Evolutionary conservation across 805 yeast species (phyloP), one percentile per base, ranked within the genome.

Genomic region (Yarrowia keelungensis): DNA sequence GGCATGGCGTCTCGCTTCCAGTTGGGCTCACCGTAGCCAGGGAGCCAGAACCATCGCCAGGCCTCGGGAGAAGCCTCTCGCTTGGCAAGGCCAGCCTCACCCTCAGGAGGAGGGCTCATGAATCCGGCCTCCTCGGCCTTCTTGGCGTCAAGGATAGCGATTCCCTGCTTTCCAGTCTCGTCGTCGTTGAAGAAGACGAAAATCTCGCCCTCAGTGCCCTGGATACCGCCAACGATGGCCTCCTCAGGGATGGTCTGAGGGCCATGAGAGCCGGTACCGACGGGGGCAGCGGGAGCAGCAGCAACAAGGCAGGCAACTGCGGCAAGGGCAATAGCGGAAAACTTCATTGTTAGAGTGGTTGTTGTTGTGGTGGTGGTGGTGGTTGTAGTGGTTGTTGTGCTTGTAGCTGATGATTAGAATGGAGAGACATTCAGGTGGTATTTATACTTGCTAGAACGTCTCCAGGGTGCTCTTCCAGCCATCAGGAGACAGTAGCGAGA

Each of bases 11-110:
- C 61, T 41, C 61, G 61, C 61, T 54, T 54, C 61, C 61, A 54
- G 61, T 54, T 54, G 38, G 61, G 61, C 61, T 54, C 61, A 22
- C 61, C 61, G 26, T n/a, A 26, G 1, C 38, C 39, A 8, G 61
- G 61, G 9, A 41, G 19, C 61, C 61, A 54, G 22, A 9, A 41
- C 61, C 61, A 54, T 54, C 61, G 47, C 61, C 61, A 54, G 11
- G 61, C 61, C 62, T 56, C 62, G 14, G 62, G 62, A 10, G 15
- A 16, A 14, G 59, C 59, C 59, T 53, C 59, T 53, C 59, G 45
- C 59, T 53, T 53, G 9, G 22, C 59, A 19, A 10, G 11, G 35
- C 2, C 14, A 19, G 61, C 19, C 8, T n/a, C 43, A 12, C 8
- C 26, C 58, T 38, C 43, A 43, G 42, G 15, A 14, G 10, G 50